Percentiles rank a stretch among this genome's conserved stretches.
Evolutionary conservation across 108 stramenopile genomes (phyloP).

Genomic region (Nannochloropsis gaditana): DNA sequence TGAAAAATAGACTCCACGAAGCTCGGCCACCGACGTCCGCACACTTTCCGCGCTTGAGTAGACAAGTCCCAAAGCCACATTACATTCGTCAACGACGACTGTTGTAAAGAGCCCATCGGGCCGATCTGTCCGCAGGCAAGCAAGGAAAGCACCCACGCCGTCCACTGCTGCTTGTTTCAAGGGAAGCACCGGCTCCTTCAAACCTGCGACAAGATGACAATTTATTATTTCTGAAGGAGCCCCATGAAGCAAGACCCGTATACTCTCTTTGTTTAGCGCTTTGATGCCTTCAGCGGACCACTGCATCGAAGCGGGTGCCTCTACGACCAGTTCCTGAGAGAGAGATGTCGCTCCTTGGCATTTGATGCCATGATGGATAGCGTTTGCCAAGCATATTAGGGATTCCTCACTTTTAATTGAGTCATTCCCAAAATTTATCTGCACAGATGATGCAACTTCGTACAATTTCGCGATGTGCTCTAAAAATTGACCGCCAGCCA

Average conservation of each 20-base stretch:
- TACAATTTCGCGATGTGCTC: background rate
- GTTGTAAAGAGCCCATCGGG: slow-evolving; percentile 82
- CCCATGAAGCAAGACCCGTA: background rate
- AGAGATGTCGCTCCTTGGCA: background rate
- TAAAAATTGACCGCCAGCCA: background rate
- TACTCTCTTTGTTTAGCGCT: background rate
- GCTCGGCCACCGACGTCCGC: slow-evolving; percentile 67
- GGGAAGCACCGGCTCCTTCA: background rate
- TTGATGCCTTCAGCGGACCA: background rate
- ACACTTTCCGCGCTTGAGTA: slow-evolving; percentile 70
- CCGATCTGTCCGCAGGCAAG: slow-evolving; percentile 65
- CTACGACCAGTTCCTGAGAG: background rate
- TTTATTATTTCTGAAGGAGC: background rate
- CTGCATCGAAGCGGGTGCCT: background rate
- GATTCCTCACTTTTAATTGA: background rate
- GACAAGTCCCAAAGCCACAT: slow-evolving; percentile 75
- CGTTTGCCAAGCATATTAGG: background rate
- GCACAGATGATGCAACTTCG: background rate
- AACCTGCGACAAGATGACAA: background rate
- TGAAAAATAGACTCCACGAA: slow-evolving; percentile 88
- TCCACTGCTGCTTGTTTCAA: background rate
- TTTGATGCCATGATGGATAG: background rate
- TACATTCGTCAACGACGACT: slow-evolving; percentile 75
- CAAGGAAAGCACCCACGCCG: slow-evolving; percentile 35
- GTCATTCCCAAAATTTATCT: no score